Percentiles rank a stretch among this genome's conserved stretches.
Evolutionary conservation across 2,329 filamentous ascomycete species (phyloP).

Genomic region (Fulvia fulva): DNA sequence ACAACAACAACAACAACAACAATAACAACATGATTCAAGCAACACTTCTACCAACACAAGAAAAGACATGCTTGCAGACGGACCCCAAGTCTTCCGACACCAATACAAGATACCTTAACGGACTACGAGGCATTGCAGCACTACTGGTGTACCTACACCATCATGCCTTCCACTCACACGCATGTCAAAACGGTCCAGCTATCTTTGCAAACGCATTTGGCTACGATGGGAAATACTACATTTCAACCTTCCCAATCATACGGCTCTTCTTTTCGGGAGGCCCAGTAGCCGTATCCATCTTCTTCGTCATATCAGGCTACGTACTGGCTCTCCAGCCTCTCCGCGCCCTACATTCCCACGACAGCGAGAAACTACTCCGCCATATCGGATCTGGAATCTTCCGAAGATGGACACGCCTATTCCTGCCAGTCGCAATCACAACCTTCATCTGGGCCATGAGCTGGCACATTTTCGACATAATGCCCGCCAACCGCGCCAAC

Average conservation of each 20-base stretch:
- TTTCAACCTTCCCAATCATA: slow-evolving; percentile 54
- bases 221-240: slow-evolving; percentile 46
- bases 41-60: no score
- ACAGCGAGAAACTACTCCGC: slow-evolving; percentile 36
- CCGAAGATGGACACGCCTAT: slow-evolving; percentile 49
- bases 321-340: slow-evolving; percentile 48
- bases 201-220: slow-evolving; percentile 54
- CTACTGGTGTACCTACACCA: slow-evolving; percentile 63
- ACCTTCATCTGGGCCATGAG: slow-evolving; percentile 52
- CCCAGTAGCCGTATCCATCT: slow-evolving; percentile 53
- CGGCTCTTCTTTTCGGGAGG: slow-evolving; percentile 59
- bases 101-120: slow-evolving; percentile 61
- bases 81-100: no score
- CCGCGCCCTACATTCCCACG: slow-evolving; percentile 35
- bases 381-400: slow-evolving; percentile 48
- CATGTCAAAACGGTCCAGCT: slow-evolving; percentile 48
- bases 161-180: no score
- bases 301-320: slow-evolving; percentile 53
- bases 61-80: no score
- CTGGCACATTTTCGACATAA: slow-evolving; percentile 52
- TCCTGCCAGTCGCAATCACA: slow-evolving; percentile 51
- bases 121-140: slow-evolving; percentile 62
- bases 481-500: no score
- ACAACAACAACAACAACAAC: no score
- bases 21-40: no score